Conservation (phyloP, 1,284 basidiomycete genomes). For the Puccinia coronata region DNA sequence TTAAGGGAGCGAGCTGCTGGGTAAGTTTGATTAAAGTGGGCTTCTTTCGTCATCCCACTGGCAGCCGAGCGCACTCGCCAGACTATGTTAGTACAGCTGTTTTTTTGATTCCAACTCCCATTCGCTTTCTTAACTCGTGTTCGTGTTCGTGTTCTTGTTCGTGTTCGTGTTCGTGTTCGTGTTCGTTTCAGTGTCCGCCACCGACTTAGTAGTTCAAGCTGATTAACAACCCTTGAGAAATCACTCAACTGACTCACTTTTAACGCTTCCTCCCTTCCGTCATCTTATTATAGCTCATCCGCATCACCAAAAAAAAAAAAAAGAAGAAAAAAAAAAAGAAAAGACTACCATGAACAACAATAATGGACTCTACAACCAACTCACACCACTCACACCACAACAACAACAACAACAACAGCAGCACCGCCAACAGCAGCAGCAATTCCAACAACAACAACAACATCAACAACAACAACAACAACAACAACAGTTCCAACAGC, state of each 20-base stretch:
- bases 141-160: too few relatives aligned
- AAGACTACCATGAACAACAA: not conserved
- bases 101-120: too few relatives aligned
- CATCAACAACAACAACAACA: not conserved
- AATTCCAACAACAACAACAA: not conserved
- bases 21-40: too few relatives aligned
- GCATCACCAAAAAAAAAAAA: too few relatives aligned
- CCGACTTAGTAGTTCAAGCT: not conserved
- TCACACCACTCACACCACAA: conserved; percentile 16
- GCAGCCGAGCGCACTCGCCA: too few relatives aligned
- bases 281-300: not conserved
- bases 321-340: too few relatives aligned
- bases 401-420: not conserved
- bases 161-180: too few relatives aligned
- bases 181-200: not conserved
- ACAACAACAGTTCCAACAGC: conserved; percentile 3
- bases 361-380: conserved; percentile 25
- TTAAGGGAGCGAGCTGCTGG: too few relatives aligned
- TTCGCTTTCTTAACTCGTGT: not conserved
- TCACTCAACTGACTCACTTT: not conserved
- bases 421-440: too few relatives aligned
- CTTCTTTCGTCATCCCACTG: too few relatives aligned
- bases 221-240: not conserved
- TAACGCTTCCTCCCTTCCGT: not conserved
- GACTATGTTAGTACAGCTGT: too few relatives aligned